phyloP scores from a whole-genome alignment of 2,329 filamentous ascomycete genomes.

The Aureobasidium mangrovei region DNA sequence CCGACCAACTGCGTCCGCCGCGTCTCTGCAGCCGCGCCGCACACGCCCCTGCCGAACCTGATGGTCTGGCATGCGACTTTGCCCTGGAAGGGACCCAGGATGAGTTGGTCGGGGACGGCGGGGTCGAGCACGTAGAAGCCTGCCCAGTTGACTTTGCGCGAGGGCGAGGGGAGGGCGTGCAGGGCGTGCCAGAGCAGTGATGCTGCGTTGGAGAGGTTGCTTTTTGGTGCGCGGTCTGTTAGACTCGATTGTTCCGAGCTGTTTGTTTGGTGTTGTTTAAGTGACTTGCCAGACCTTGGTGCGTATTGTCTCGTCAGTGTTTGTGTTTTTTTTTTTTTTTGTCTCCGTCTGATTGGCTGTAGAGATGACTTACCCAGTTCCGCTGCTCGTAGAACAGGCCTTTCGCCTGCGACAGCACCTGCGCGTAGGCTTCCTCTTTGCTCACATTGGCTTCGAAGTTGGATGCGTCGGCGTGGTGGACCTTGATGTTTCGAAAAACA shows the following conservation, averaged over 20 bases:
- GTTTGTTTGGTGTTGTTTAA: too few species aligned
- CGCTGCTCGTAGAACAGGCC: slow-evolving; percentile 63
- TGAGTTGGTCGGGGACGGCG: slow-evolving; percentile 37
- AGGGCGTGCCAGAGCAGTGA: slow-evolving; percentile 73
- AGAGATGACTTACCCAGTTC: slow-evolving; percentile 56
- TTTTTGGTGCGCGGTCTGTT: slow-evolving; percentile 26
- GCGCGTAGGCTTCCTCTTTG: slow-evolving; percentile 65
- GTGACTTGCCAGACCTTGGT: slow-evolving; percentile 16
- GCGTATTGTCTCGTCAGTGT: too few species aligned
- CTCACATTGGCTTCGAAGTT: slow-evolving; percentile 58
- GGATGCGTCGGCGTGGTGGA: slow-evolving; percentile 62
- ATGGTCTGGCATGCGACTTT: slow-evolving; percentile 73
- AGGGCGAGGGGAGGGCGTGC: slow-evolving; percentile 60
- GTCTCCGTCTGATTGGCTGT: background rate
- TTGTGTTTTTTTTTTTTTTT: background rate
- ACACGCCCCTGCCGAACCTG: slow-evolving; percentile 63
- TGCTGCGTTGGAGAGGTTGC: slow-evolving; percentile 68
- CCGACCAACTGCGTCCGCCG: slow-evolving; percentile 53
- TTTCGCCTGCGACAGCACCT: slow-evolving; percentile 62
- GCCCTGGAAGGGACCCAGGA: slow-evolving; percentile 73
- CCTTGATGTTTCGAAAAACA: too few species aligned
- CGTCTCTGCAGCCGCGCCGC: slow-evolving; percentile 58
- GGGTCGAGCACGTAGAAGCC: slow-evolving; percentile 67
- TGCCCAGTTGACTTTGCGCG: slow-evolving; percentile 66
- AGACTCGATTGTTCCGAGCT: background rate